A percentile compares a stretch with the other conserved stretches of the same genome.
Conservation (phyloP, 2,329 filamentous ascomycete species). For the Penicillium decumbens region DNA sequence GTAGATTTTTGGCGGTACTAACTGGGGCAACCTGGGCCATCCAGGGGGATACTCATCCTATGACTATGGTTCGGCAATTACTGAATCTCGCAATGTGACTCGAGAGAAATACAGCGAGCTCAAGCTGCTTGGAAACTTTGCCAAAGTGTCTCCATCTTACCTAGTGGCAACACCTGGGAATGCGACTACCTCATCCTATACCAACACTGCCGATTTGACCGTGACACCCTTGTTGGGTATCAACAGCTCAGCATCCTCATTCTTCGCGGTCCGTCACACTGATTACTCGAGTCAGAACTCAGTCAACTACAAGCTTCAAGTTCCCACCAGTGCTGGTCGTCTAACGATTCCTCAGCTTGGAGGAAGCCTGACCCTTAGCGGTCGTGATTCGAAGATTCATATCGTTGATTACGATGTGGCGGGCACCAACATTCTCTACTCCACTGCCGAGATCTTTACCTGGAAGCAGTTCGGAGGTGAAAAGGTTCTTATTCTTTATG, state of each 20-base stretch:
- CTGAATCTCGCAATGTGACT: slow-evolving; percentile 62
- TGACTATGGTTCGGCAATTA: slow-evolving; percentile 60
- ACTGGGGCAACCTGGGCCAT: slow-evolving; percentile 76
- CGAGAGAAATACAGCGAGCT: slow-evolving; percentile 76
- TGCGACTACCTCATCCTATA: slow-evolving; percentile 38
- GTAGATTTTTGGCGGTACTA: slow-evolving; percentile 70
- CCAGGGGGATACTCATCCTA: slow-evolving; percentile 61
- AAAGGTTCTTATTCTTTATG: slow-evolving; percentile 46
- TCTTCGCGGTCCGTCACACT: slow-evolving; percentile 62
- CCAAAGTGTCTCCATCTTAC: slow-evolving; percentile 67
- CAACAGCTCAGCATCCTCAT: slow-evolving; percentile 47
- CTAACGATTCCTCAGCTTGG: slow-evolving; percentile 42
- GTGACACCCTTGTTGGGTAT: slow-evolving; percentile 57
- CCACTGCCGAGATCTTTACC: slow-evolving; percentile 44
- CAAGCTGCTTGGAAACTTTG: slow-evolving; percentile 70
- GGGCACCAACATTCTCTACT: slow-evolving; percentile 41
- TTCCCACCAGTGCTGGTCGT: slow-evolving; percentile 44
- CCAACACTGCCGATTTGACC: slow-evolving; percentile 53
- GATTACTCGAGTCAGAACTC: slow-evolving; percentile 58
- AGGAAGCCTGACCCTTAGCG: slow-evolving; percentile 36
- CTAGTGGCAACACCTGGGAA: slow-evolving; percentile 55
- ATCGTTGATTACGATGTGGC: slow-evolving; percentile 41
- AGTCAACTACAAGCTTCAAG: slow-evolving; percentile 59
- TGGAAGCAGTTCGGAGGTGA: slow-evolving; percentile 57
- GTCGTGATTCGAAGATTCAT: slow-evolving; percentile 45